Base-by-base conservation (phyloP, 2,329 filamentous ascomycete genomes). In the Colletotrichum endophyticum region DNA sequence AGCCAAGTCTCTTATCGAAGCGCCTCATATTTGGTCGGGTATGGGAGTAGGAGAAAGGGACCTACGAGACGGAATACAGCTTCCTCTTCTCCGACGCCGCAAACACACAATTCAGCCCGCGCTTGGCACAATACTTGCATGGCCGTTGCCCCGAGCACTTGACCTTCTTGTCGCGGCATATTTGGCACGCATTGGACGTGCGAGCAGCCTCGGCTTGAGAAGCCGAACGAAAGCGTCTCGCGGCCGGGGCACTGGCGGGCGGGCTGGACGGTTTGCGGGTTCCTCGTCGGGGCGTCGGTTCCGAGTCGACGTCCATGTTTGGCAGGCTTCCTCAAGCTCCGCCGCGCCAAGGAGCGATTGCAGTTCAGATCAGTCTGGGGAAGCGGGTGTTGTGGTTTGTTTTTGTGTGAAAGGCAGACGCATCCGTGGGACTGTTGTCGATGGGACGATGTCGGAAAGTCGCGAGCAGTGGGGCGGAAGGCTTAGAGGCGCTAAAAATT, bases 61-160 rank as follows among this genome's bases (percentile, higher is more conserved):
- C 73, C n/a, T 36, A 76, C 63, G 68, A 67, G 66, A 76, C 16
- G 28, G 74, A 70, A 25, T 73, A 76, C 22, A 73, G n/a, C 44
- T 74, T 76, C 59, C 66, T 66, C 74, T 73, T 76, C 32, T 66
- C 61, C 8, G 39, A 44, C 22, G 64, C 66, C 9, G 66, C 53
- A 36, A 76, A 74, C 15, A 66, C 30, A 22, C 74, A 76, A 8
- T 34, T 9, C 19, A 71, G 30, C 3, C 56, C 57, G 28, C 70
- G 70, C 63, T 77, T 77, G 8, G 39, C 30, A 44, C 75, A 77
- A 44, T 77, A 77, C 49, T 61, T 70, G 34, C 75, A 77, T 9
- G 75, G 75, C 36, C 44, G 67, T 15, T 63, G 39, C 8, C 75
- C 75, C 3, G 72, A 75, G 68, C 75, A 77, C 25, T 77, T 77